Conservation (phyloP, 225 moss, liverwort and hornwort genomes). For the Bryoerythrophyllum caledonicum region DNA sequence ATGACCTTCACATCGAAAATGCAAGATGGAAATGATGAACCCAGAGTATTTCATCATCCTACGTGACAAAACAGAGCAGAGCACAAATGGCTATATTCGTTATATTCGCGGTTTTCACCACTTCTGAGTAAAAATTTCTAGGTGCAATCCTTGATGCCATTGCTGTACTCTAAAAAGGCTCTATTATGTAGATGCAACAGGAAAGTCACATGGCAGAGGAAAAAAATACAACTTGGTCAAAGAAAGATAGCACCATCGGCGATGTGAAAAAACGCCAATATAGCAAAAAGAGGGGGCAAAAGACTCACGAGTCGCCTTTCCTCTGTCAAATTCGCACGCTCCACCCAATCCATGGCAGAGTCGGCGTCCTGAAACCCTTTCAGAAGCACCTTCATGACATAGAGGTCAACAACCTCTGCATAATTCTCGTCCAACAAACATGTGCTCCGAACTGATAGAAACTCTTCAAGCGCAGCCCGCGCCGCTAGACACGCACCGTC, state of each 20-base stretch:
- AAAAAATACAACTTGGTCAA: no score
- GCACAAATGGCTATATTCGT: neutral
- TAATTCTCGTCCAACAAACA: slow-evolving; percentile 39
- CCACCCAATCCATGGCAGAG: slow-evolving; percentile 49
- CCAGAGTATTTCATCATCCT: slow-evolving; percentile 3
- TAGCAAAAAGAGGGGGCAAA: neutral
- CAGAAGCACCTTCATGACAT: slow-evolving; percentile 61
- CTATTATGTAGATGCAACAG: no score
- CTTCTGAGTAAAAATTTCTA: no score
- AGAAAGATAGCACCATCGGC: no score
- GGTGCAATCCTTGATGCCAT: no score
- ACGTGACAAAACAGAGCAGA: slow-evolving; percentile 1
- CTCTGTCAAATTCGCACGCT: slow-evolving; percentile 45
- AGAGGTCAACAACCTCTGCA: slow-evolving; percentile 51
- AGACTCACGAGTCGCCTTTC: slow-evolving; percentile 45
- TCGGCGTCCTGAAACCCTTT: slow-evolving; percentile 48
- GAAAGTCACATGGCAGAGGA: no score
- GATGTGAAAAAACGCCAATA: no score
- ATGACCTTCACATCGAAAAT: slow-evolving; percentile 37
- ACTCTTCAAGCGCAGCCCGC: slow-evolving; percentile 62
- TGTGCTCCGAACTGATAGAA: slow-evolving; percentile 45
- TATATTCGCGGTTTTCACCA: no score
- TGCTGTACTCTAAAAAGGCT: no score
- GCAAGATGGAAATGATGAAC: slow-evolving; percentile 8
- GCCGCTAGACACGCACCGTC: slow-evolving; percentile 50